Evolutionary conservation across 306 rosid genomes (phyloP), one percentile per base, ranked within the genome.

Genomic region (Glycine latifolia): DNA sequence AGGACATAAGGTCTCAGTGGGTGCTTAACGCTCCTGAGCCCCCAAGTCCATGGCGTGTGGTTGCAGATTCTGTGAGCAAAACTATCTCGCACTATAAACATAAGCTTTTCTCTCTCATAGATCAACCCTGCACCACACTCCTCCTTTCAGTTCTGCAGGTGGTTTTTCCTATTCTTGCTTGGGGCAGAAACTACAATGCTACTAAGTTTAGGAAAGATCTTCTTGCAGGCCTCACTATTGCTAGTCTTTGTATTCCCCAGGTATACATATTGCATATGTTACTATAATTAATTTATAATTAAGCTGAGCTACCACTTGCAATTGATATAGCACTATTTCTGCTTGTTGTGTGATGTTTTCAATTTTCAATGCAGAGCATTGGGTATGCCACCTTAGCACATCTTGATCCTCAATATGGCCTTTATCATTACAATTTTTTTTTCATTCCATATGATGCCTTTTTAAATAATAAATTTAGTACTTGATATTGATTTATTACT

Each of bases 311-410:
- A 26, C 33, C 62, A 61, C 43, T 61, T 10, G 67, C 15, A 59
- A 59, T 17, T 37, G 4, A 66, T 37, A 14, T 39, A 37, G 39
- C 71, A 39, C 47, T 11, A 11, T 3, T 65, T 65, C 26, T 65
- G 16, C 11, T 7, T 14, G 13, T 15, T 44, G 14, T 20, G 55
- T 60, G 20, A 20, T 76, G 11, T 11, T 76, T 72, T 56, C 35
- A 60, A 80, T 13, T 47, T 76, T 63, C 2, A 48, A 70, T 83
- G 83, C 90, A 94, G 98, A 93, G 97, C 79, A 92, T 95, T 85
- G 97, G 98, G 20, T 95, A 92, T 85, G 98, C 97, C 13, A 91
- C 92, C 71, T 81, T 92, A 47, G 98, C 97, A 54, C 89, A 88
- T 20, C 20, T 20, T 20, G 20, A 20, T 20, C 20, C 20, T 20